Conservation (phyloP, 495 filamentous ascomycete genomes). For the Lentithecium fluviatile region DNA sequence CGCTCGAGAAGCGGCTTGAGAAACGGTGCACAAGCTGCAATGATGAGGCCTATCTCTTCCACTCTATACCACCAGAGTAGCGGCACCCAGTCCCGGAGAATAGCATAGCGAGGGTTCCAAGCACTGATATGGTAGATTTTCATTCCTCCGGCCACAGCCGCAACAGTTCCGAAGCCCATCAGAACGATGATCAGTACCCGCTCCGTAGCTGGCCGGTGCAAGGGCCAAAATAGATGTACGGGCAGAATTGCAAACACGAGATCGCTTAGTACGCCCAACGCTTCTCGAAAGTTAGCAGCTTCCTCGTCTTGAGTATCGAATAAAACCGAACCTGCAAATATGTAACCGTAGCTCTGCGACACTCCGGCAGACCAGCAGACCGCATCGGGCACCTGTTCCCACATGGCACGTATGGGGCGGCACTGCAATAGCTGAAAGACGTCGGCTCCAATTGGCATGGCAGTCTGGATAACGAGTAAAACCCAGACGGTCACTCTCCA, state of each 20-base stretch:
- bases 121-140: slow-evolving; percentile 2
- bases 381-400: neutral
- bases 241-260: neutral
- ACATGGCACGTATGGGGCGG: neutral
- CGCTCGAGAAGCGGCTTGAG: neutral
- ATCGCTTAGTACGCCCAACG: neutral
- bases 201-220: neutral
- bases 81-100: neutral
- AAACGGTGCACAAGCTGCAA: neutral
- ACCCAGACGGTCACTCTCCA: neutral
- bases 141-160: neutral
- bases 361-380: neutral
- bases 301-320: neutral
- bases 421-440: neutral
- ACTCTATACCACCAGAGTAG: neutral
- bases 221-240: neutral
- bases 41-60: neutral
- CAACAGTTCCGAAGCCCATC: neutral
- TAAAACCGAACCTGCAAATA: neutral
- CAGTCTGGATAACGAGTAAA: neutral
- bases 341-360: neutral
- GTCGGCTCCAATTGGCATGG: neutral
- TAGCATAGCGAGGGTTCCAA: neutral
- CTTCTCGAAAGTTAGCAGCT: neutral
- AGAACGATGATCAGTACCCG: neutral